Base-by-base conservation (phyloP, 1,284 basidiomycete genomes). In the Cryptococcus hybrid region DNA sequence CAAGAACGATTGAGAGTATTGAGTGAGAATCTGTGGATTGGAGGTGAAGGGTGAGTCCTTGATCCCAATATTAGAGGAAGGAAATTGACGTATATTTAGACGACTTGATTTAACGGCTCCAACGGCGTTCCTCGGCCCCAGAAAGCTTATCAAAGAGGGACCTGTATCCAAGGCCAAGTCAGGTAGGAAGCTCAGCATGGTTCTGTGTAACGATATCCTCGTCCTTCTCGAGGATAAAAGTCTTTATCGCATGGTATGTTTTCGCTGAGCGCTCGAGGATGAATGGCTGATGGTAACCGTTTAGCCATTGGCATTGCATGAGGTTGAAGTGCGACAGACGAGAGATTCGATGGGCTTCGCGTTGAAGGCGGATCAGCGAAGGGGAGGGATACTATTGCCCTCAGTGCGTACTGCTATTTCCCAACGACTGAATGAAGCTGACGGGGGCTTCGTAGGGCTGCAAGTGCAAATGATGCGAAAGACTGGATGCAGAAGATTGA, bases 91-190 rank as follows among this genome's bases (percentile, higher is more conserved):
- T 9, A 55, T 40, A 30, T 42, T 3, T 55, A 90, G 89, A 1
- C 86, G 88, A 12, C 83, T 96, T 35, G 92, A 97, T 72, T 80
- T 97, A n/a, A 94, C 91, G 0, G 89, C 88, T 2, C 88, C 89
- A 0, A 96, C 92, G 7, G 84, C 88, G 1, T 83, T 85, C 65
- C 86, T 90, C 81, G 92, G 90, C 1, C 78, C 82, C 7, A 82
- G 94, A 24, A 83, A 80, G 61, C 81, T 98, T 11, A 54, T 97
- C 46, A 89, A 86, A 62, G 90, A 97, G 71, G 92, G 92, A 0
- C 57, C 82, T 3, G 75, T 97, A 7, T 75, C 81, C 62, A 97
- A 98, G 73, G 82, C 88, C 8, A 94, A 92, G 79, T 90, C 89
- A 59, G 87, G 90, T 0, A 82, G 89, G 47, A 89, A 86, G 69